Evolutionary conservation across 2,329 filamentous ascomycete species (phyloP).

Genomic region (Penicillium sp.): DNA sequence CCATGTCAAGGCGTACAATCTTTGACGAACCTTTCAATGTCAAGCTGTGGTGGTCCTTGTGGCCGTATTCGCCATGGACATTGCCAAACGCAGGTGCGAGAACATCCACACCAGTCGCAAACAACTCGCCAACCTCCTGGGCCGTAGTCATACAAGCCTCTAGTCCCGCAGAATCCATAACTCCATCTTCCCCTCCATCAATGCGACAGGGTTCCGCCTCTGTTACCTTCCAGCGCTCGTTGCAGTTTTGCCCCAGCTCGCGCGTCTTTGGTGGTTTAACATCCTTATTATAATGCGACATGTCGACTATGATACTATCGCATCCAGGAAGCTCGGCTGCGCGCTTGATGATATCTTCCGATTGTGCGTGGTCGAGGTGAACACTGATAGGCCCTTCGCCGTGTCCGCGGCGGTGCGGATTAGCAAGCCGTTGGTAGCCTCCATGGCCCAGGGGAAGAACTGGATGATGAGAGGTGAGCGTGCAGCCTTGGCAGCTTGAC

Average conservation of each 20-base stretch:
- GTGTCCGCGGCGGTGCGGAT: slow-evolving; percentile 52
- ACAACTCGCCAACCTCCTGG: slow-evolving; percentile 67
- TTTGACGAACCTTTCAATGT: slow-evolving; percentile 32
- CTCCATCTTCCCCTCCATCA: slow-evolving; percentile 70
- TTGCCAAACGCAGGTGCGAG: slow-evolving; percentile 73
- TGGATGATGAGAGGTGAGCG: slow-evolving; percentile 67
- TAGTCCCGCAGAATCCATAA: slow-evolving; percentile 63
- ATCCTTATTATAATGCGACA: slow-evolving; percentile 67
- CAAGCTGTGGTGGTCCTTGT: slow-evolving; percentile 59
- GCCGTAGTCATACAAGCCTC: slow-evolving; percentile 60
- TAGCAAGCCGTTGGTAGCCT: slow-evolving; percentile 59
- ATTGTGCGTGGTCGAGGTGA: slow-evolving; percentile 65
- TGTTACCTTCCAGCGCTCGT: slow-evolving; percentile 62
- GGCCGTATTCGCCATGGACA: slow-evolving; percentile 69
- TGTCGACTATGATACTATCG: slow-evolving; percentile 73
- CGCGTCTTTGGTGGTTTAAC: slow-evolving; percentile 63
- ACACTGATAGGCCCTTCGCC: slow-evolving; percentile 59
- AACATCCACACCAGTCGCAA: slow-evolving; percentile 68
- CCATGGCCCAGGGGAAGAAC: slow-evolving; percentile 70
- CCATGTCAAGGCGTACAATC: no score
- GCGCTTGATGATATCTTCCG: slow-evolving; percentile 57
- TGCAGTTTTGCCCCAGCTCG: slow-evolving; percentile 56
- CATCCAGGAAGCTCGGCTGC: slow-evolving; percentile 63
- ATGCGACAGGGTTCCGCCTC: slow-evolving; percentile 70
- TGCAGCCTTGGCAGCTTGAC: slow-evolving; percentile 67